Conservation (phyloP, 257 asterid genomes). For the Echites panduratus region DNA sequence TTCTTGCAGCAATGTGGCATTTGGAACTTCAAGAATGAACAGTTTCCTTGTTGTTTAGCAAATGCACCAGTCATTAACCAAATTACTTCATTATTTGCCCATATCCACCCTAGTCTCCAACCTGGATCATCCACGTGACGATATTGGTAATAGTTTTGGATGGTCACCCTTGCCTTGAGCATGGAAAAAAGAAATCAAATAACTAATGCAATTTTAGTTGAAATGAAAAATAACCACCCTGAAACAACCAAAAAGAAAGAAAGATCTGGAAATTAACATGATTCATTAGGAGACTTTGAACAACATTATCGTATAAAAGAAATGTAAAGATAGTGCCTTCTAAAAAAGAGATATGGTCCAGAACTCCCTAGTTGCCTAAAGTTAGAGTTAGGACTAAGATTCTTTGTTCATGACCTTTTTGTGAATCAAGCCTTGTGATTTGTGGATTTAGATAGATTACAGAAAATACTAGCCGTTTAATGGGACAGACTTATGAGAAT, state of each 20-base stretch:
- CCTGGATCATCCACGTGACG: slow-evolving; percentile 60
- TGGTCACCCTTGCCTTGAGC: slow-evolving; percentile 53
- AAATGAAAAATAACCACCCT: not conserved
- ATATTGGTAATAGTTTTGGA: slow-evolving; percentile 60
- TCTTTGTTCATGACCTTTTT: not conserved
- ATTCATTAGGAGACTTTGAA: not conserved
- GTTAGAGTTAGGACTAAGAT: not conserved
- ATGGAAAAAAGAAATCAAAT: slow-evolving; percentile 2
- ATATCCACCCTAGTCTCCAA: slow-evolving; percentile 69
- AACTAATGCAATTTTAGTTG: no score
- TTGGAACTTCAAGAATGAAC: slow-evolving; percentile 41
- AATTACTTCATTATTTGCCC: slow-evolving; percentile 46
- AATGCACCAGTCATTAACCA: slow-evolving; percentile 61
- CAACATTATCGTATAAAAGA: not conserved
- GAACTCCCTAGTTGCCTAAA: no score
- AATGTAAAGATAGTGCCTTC: not conserved
- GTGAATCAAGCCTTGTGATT: not conserved
- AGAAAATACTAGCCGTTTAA: not conserved
- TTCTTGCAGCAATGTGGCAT: slow-evolving; percentile 54
- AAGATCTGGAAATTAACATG: not conserved
- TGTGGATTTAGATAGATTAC: no score
- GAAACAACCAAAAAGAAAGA: not conserved
- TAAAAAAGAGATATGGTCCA: no score
- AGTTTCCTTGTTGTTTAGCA: slow-evolving; percentile 52
- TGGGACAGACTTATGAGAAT: not conserved